These are phyloP conservation scores for Cucumis variabilis DNA, from an alignment of 331 rosid species.

Conservation along the genomic window DNA sequence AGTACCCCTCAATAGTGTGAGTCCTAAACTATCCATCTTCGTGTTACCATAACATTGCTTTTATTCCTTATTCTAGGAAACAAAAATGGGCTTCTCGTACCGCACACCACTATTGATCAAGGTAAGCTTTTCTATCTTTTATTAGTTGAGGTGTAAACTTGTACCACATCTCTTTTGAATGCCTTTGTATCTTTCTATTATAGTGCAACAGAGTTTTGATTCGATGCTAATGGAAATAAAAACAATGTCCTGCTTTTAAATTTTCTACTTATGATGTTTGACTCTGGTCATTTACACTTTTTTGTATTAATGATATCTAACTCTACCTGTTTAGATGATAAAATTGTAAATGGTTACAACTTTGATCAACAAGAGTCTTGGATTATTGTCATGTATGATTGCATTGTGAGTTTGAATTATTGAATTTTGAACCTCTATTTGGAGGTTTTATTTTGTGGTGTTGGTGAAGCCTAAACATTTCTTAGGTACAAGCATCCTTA, in stretches of 20 bases:
- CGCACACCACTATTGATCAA: conserved; percentile 91
- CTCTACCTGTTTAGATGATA: not conserved
- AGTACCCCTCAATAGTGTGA: not conserved
- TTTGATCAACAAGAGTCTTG: not conserved
- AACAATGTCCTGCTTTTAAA: too few species aligned
- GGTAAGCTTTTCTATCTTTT: conserved; percentile 39
- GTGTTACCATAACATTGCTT: not conserved
- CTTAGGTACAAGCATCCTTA: not conserved
- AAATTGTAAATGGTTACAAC: not conserved
- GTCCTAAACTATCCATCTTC: not conserved
- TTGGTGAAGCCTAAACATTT: not conserved
- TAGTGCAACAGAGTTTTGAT: too few species aligned
- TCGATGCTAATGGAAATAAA: too few species aligned
- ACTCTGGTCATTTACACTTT: not conserved
- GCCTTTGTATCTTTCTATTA: not conserved
- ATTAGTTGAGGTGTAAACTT: not conserved
- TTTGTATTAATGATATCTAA: not conserved
- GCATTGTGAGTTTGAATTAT: not conserved
- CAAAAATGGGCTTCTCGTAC: conserved; percentile 95
- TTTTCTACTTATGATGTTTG: too few species aligned
- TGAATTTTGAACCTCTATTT: not conserved
- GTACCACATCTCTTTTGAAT: not conserved
- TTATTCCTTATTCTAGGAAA: conserved; percentile 55
- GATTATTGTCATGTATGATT: not conserved
- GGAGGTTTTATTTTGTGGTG: conserved; percentile 9